phyloP scores from a whole-genome alignment of 495 filamentous ascomycete species.

The Talaromyces proteolyticus region DNA sequence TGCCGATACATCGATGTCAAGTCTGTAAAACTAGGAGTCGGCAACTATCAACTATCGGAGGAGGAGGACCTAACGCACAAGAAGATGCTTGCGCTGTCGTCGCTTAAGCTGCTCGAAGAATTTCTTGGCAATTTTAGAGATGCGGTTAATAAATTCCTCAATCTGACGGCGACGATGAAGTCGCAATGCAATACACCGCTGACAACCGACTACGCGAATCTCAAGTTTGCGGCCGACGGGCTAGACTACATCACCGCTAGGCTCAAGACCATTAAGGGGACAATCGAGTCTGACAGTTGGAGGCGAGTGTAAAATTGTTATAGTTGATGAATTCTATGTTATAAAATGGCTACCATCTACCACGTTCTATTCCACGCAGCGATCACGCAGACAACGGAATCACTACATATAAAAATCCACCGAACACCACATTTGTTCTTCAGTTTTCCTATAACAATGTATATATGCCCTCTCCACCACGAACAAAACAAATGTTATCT shows the following conservation, averaged over 20 bases:
- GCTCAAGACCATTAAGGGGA: not conserved
- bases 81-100: not conserved
- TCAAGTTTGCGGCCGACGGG: not conserved
- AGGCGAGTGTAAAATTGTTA: not conserved
- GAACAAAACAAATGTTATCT: no score
- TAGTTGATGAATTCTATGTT: not conserved
- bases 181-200: not conserved
- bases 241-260: not conserved
- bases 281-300: not conserved
- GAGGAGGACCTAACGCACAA: not conserved
- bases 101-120: not conserved
- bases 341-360: no score
- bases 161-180: not conserved
- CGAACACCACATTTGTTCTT: no score
- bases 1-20: not conserved
- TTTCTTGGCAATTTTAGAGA: not conserved
- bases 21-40: not conserved
- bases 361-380: no score
- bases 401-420: no score
- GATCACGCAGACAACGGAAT: no score
- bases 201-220: not conserved
- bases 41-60: not conserved
- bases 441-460: no score
- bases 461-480: no score
- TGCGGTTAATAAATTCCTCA: not conserved